phyloP scores from a whole-genome alignment of 352 stramenopile species.

The Phytophthora pseudosyringae region DNA sequence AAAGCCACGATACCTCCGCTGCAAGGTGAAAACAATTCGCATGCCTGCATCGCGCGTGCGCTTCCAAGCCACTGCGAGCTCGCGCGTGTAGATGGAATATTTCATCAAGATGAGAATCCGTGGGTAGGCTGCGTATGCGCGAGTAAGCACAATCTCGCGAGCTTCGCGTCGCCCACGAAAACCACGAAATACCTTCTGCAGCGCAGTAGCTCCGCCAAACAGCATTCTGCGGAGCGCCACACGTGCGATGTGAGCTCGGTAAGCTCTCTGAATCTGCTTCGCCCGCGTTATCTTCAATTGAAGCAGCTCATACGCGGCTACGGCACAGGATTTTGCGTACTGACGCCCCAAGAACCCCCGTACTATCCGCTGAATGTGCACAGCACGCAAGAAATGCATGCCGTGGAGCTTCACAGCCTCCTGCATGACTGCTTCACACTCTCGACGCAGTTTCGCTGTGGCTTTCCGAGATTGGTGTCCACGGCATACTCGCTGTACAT shows the following conservation, averaged over 20 bases:
- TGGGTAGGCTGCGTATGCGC: constrained; percentile 46
- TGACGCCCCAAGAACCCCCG: constrained; percentile 55
- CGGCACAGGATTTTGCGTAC: constrained; percentile 16
- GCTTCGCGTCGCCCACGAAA: constrained; percentile 47
- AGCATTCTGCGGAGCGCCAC: constrained; percentile 48
- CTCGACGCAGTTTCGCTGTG: constrained; percentile 16
- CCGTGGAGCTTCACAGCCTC: constrained; percentile 17
- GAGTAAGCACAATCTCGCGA: constrained; percentile 42
- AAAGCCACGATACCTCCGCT: constrained; percentile 59
- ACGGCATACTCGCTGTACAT: constrained; percentile 53
- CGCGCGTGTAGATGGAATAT: constrained; percentile 61
- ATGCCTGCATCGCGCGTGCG: constrained; percentile 56
- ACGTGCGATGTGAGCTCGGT: constrained; percentile 58
- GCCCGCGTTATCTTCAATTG: constrained; percentile 37
- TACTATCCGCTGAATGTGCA: constrained; percentile 49
- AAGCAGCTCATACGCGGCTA: constrained; percentile 29
- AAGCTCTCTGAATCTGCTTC: constrained; percentile 53
- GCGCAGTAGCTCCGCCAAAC: constrained; percentile 41
- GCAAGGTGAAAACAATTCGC: constrained; percentile 42
- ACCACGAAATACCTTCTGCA: constrained; percentile 68
- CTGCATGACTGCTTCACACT: constrained; percentile 27
- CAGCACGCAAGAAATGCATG: constrained; percentile 19
- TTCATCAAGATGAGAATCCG: constrained; percentile 57
- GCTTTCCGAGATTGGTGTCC: constrained; percentile 35
- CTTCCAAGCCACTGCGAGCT: constrained; percentile 66